Evolutionary conservation across 495 filamentous ascomycete species (phyloP), one percentile per base, ranked within the genome.

Genomic region (Haplographium delicatum): DNA sequence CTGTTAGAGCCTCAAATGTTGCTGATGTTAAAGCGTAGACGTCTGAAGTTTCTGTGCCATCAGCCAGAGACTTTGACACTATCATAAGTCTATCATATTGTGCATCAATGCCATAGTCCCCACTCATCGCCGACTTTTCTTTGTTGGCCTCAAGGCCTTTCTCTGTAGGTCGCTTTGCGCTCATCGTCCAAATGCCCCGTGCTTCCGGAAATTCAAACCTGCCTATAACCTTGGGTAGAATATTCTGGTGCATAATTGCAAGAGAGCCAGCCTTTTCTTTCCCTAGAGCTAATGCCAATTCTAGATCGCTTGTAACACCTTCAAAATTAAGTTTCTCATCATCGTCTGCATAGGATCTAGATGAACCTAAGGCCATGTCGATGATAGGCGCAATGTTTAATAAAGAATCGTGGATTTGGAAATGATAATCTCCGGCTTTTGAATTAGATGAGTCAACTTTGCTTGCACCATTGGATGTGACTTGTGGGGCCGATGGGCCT

Each of bases 361-460:
- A 66, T 47, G 71, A 72, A 24, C 86, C 83, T 37, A 88, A 67
- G 2, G 84, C 78, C 41, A 90, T 64, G 52, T 86, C 83, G 46
- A 77, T 79, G 47, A 96, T 79, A 13, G 91, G 88, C 0, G 82
- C 93, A 44, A 91, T 75, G 61, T 82, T 95, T 15, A 78, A 59
- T 19, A 97, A 71, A 18, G 67, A 69, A 66, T 97, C 94, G 56
- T 91, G 81, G 23, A 93, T 64, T 43, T 77, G 75, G 56, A 97
- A 91, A 28, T 68, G 69, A 50, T 91, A 85, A 43, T 83, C 81
- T 15, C 79, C 82, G 18, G 73, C 64, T 59, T 72, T 75, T 22
- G 55, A 61, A 24, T 51, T 60, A 25, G 60, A 18, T 9, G 57
- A 44, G 19, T 57, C 58, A 3, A 56, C 42, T 34, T 62, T 42